Percentiles rank a stretch among this genome's conserved stretches.
phyloP scores from a whole-genome alignment of 2,329 filamentous ascomycete species.

The Hysterium pulicare region DNA sequence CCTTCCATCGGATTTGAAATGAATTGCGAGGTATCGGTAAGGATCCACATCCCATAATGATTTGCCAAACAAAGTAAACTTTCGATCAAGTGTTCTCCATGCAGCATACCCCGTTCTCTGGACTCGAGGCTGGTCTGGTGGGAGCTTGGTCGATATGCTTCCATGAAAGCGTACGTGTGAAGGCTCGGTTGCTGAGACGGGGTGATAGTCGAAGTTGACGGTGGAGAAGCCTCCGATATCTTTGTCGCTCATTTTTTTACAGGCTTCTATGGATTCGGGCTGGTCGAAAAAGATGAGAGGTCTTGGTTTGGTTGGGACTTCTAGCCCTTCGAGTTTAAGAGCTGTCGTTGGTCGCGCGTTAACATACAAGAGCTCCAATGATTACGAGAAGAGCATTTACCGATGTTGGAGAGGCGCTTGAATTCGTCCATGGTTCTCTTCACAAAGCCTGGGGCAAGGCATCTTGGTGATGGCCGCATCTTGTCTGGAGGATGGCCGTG shows the following conservation, averaged over 20 bases:
- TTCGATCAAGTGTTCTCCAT: slow-evolving; percentile 78
- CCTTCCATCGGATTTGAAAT: slow-evolving; percentile 84
- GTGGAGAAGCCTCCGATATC: slow-evolving; percentile 85
- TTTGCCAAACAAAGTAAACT: slow-evolving; percentile 78
- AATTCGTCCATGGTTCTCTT: slow-evolving; percentile 59
- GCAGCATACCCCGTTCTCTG: slow-evolving; percentile 83
- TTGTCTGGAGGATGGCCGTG: slow-evolving; percentile 3
- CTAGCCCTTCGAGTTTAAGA: slow-evolving; percentile 66
- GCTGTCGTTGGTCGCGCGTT: slow-evolving; percentile 46
- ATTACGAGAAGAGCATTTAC: slow-evolving; percentile 38
- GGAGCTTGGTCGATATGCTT: slow-evolving; percentile 80
- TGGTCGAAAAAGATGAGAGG: slow-evolving; percentile 62
- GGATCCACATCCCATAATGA: slow-evolving; percentile 86
- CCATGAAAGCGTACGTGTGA: slow-evolving; percentile 82
- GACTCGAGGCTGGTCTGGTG: slow-evolving; percentile 67
- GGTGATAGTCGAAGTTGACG: slow-evolving; percentile 65
- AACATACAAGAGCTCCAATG: slow-evolving; percentile 21
- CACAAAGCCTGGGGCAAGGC: slow-evolving; percentile 50
- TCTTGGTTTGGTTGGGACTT: slow-evolving; percentile 61
- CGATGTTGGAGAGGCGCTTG: slow-evolving; percentile 53
- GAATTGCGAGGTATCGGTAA: slow-evolving; percentile 81
- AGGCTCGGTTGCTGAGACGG: slow-evolving; percentile 45
- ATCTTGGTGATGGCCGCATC: slow-evolving; percentile 37
- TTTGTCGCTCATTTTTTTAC: slow-evolving; percentile 80
- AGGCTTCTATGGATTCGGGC: slow-evolving; percentile 41